Evolutionary conservation across 768 basidiomycete genomes (phyloP), one percentile per base, ranked within the genome.

Genomic region (Piloderma croceum): DNA sequence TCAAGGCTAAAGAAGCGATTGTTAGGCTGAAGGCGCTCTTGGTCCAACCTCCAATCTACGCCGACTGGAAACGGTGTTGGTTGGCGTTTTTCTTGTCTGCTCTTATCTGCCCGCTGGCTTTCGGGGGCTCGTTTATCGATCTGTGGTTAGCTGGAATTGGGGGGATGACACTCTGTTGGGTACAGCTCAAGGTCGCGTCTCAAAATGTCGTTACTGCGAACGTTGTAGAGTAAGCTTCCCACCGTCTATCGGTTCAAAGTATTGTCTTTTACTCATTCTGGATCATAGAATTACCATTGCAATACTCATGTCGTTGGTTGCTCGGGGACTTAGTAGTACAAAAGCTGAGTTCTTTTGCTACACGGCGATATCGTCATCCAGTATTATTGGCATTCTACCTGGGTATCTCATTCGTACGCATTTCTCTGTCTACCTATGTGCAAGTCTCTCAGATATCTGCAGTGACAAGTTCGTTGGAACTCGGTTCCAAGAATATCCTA

Each of bases 311-410:
- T 89, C 89, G 0, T 88, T 91, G 54, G 62, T 70, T 21, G 83
- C 90, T 29, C 81, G 91, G 33, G 90, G 81, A 7, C 64, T 96
- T 24, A 84, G 88, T 45, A 84, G 82, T 47, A 88, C 90, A 43
- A 74, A 74, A 13, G 75, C 71, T 36, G 73, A 81, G 36, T 71
- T 86, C 36, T 94, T 96, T 62, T 96, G 91, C 58, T 96, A 93
- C 56, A 83, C 88, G 3, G 86, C 92, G 3, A 84, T 94, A 43
- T 91, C 91, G 1, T 90, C 88, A 6, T 74, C 89, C 37, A 81
- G 81, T 19, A 87, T 93, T 41, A 86, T 93, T 23, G 80, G 87
- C 25, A 90, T 94, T 45, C 73, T 93, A 33, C 90, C 90, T n/a
- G 90, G 88, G 1, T 92, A 83, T 61, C 71, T 89, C 36, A 86